These are phyloP conservation scores for Cardamine resedifolia DNA, from an alignment of 345 rosid species.

Conservation along the genomic window DNA sequence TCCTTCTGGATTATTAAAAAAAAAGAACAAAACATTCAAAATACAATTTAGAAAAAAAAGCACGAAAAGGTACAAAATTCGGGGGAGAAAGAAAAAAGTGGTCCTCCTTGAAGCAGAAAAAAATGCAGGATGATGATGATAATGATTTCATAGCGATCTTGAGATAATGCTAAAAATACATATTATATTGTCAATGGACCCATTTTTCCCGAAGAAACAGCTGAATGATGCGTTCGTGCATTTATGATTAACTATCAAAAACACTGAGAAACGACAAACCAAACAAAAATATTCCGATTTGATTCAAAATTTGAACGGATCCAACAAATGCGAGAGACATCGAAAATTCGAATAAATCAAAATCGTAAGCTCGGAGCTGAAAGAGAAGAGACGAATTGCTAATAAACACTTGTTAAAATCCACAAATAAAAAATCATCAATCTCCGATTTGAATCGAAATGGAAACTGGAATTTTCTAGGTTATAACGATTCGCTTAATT, in stretches of 20 bases:
- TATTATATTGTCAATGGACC: constrained; percentile 18
- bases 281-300: constrained; percentile 15
- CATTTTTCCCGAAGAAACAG: constrained; percentile 26
- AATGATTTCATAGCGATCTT: constrained; percentile 9
- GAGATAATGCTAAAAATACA: constrained; percentile 21
- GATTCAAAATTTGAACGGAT: constrained; percentile 20
- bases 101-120: constrained; percentile 28
- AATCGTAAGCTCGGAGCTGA: constrained; percentile 12
- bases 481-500: neutral
- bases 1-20: constrained; percentile 17
- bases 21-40: constrained; percentile 6
- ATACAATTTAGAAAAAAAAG: neutral
- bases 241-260: constrained; percentile 23
- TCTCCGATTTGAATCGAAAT: constrained; percentile 18
- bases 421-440: neutral
- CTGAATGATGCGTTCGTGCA: constrained; percentile 24
- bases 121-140: constrained; percentile 21
- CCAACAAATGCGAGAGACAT: neutral
- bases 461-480: neutral
- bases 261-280: constrained; percentile 17
- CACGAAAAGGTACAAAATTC: neutral
- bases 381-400: neutral
- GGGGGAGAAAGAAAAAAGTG: constrained; percentile 2
- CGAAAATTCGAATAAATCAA: neutral
- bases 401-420: neutral